Base-by-base conservation (phyloP, 2,329 filamentous ascomycete species). In the Colletotrichum sublineola region DNA sequence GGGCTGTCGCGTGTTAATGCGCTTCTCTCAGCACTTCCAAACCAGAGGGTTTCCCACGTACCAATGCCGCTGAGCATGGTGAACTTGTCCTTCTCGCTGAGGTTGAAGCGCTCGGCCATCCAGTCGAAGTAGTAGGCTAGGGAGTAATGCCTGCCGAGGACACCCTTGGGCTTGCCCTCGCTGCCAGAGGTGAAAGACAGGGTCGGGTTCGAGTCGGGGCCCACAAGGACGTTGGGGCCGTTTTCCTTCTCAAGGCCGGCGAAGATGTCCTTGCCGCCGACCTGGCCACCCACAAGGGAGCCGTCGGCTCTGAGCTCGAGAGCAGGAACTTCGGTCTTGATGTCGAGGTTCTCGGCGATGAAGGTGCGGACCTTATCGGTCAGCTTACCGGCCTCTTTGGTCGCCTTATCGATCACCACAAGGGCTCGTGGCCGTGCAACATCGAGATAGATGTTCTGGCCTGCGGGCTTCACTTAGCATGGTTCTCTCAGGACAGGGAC, bases 71-170 rank as follows among this genome's bases (percentile, higher is more conserved):
- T 92, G 12, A 97, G 86, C 85, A 95, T 91, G 3, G 95, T 94
- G 79, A 97, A 98, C 74, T 88, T 89, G 79, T 92, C 92, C 53
- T 94, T 87, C 11, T 91, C 86, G 55, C 55, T 57, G 60, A 97
- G 86, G 61, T 90, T 86, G 81, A 98, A 98, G 2, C 86, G 90
- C 82, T 96, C 84, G 0, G 94, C 90, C 96, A 98, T 98, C 95
- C 95, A 98, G 29, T 92, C 90, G 79, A 96, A 97, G 84, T 97
- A 98, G 77, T 93, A 91, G 1, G 94, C 89, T 73, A 98, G 85
- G 63, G 90, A 93, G 83, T 93, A 98, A 82, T 98, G 96, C 18
- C 96, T 89, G 1, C 96, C 95, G 68, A 91, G 88, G 15, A 98
- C 96, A 76, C 33, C 58, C 58, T 69, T 69, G 50, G 62, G 67